phyloP scores from a whole-genome alignment of 257 asterid species.

The Solanum pinnatisectum region DNA sequence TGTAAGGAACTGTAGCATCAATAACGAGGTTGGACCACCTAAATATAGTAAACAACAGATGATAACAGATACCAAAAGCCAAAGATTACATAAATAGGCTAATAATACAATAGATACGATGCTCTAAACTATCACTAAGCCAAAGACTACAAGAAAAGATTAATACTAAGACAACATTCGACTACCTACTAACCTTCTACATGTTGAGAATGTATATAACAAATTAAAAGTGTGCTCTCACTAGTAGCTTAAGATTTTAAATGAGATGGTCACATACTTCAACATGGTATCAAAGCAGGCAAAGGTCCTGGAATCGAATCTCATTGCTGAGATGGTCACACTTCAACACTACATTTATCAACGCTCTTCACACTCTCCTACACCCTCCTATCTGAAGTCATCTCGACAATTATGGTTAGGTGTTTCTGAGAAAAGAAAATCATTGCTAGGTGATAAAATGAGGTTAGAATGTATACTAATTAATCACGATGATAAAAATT shows the following conservation, averaged over 20 bases:
- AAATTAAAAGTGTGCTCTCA: too few species aligned
- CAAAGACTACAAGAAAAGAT: neutral
- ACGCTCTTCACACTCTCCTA: too few species aligned
- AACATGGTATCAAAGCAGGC: too few species aligned
- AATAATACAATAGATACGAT: neutral
- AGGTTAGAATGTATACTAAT: neutral
- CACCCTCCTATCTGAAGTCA: neutral
- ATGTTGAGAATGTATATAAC: too few species aligned
- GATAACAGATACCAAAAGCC: neutral
- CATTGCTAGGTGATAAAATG: neutral
- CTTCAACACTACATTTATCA: neutral
- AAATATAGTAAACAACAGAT: neutral
- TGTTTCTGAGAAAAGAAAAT: neutral
- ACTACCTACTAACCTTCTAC: neutral
- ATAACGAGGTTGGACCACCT: neutral
- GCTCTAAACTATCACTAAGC: neutral
- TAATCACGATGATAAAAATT: neutral
- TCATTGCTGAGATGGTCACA: too few species aligned
- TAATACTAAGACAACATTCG: neutral
- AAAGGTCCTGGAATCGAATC: too few species aligned
- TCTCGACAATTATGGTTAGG: neutral
- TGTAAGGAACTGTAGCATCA: neutral
- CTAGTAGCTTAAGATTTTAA: too few species aligned
- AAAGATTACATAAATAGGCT: neutral
- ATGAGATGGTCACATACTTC: too few species aligned